Base-by-base conservation (phyloP, 179 eudicot species). In the Nepenthes alata region DNA sequence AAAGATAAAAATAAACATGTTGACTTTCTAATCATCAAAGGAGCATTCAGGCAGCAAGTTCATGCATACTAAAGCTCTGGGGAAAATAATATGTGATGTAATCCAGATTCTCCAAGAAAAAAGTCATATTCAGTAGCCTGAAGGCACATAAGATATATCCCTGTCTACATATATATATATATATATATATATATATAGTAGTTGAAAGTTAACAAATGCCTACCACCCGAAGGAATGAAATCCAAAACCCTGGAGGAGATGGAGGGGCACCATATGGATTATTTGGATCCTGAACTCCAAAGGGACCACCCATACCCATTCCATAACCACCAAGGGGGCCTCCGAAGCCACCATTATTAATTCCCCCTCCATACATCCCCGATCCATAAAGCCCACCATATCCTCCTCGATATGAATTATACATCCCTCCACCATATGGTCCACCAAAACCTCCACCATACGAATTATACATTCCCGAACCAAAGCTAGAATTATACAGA, bases 181-280 rank as follows among this genome's bases (percentile, higher is more conserved):
- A 4, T 41, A 7, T 41, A 3, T 2, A 6, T 6, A 39, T 39
- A 39, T 7, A 41, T 41, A 41, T 52, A 52, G 55, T 5, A 53
- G 12, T 10, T 34, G 37, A 49, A 5, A 35, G 16, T 35, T 55
- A 34, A 11, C 9, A 11, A 62, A 25, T 15, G 60, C 86, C 83
- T 80, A 93, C 98, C 86, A 89, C 96, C 47, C 87, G 91, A 63
- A 93, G 81, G 64, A 93, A 80, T 16, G 98, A 89, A 62, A 89
- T 71, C 96, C 98, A 93, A 75, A 89, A 89, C 39, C 95, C 84
- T 49, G 98, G 98, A n/a, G 98, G 96, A 53, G 88, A 70, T 58
- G 98, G 59, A 36, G 98, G 98, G 55, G 80, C 74, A 9, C 83
- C 85, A 58, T 57, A 78, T 55, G 87, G 96, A 79, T 83, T 81